These are phyloP conservation scores for Fusarium sp. DNA, from an alignment of 2,329 filamentous ascomycete genomes.

Conservation along the genomic window DNA sequence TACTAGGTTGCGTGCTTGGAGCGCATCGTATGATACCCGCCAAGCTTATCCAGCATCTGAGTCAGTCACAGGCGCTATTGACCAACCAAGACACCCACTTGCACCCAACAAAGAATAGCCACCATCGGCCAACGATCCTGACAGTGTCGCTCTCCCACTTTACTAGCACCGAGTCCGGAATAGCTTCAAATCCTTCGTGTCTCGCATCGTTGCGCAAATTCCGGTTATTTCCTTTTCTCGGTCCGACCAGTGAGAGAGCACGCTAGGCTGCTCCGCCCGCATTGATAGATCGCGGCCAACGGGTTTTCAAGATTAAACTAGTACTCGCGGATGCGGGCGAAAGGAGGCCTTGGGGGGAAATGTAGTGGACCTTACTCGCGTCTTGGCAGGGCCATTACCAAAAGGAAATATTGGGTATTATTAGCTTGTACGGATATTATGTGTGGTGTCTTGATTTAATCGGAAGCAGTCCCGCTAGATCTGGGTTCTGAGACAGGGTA, in stretches of 20 bases:
- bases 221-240: not conserved
- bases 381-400: not conserved
- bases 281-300: not conserved
- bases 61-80: not conserved
- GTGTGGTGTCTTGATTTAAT: too few species aligned
- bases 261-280: not conserved
- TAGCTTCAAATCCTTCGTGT: not conserved
- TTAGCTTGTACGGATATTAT: too few species aligned
- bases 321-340: not conserved
- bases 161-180: not conserved
- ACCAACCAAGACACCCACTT: not conserved
- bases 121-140: not conserved
- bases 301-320: not conserved
- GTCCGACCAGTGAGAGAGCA: not conserved
- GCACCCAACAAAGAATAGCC: conserved; percentile 3
- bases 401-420: too few species aligned
- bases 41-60: not conserved
- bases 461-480: too few species aligned
- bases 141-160: not conserved
- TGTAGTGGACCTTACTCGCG: not conserved
- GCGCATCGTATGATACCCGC: conserved; percentile 8
- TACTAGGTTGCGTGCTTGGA: not conserved
- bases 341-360: not conserved
- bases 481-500: too few species aligned
- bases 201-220: not conserved